Base-by-base conservation (phyloP, 2,329 filamentous ascomycete species). In the Myotisia sp. region DNA sequence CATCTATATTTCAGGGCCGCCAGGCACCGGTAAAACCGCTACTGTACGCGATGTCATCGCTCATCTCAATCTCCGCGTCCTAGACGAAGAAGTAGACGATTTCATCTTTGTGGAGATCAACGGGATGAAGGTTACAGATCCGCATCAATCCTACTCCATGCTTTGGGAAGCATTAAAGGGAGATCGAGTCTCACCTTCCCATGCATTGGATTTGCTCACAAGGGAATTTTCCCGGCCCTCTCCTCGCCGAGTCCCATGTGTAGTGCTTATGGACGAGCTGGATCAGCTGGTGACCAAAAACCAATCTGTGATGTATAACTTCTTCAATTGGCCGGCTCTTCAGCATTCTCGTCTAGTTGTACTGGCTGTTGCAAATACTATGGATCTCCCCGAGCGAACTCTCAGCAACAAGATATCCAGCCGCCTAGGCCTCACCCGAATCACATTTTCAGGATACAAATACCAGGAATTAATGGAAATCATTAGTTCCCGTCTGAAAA, bases 251-350 rank as follows among this genome's bases (percentile, higher is more conserved):
- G 84, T 92, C 4, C 90, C 92, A 1, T 95, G 87, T 52, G 90
- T 98, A 9, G 90, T 98, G 2, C 63, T 98, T 33, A 98, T 98
- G 90, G 90, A 98, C 50, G 90, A 98, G 59, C 69, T 98, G 30
- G 90, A 98, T 54, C 90, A 98, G 59, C 71, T 98, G 5, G 92
- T 98, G 4, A 98, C 90, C 8, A 90, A 87, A 52, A 95, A 93
- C 50, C 92, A 98, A 56, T 87, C 83, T n/a, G 90, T 98, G 59
- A 98, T 98, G 90, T 98, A 98, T 63, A 98, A 98, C 58, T 98
- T 98, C 58, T 98, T 98, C 70, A 98, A 98, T 52, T 98, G 90
- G 90, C 90, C 90, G 3, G 81, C 83, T 7, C 66, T 95, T 35
- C 74, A 82, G 32, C 86, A 98, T 57, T 93, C 84, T 35, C 75